Conservation (phyloP, 2,329 filamentous ascomycete species). For the Sordariomycetes sp. region DNA sequence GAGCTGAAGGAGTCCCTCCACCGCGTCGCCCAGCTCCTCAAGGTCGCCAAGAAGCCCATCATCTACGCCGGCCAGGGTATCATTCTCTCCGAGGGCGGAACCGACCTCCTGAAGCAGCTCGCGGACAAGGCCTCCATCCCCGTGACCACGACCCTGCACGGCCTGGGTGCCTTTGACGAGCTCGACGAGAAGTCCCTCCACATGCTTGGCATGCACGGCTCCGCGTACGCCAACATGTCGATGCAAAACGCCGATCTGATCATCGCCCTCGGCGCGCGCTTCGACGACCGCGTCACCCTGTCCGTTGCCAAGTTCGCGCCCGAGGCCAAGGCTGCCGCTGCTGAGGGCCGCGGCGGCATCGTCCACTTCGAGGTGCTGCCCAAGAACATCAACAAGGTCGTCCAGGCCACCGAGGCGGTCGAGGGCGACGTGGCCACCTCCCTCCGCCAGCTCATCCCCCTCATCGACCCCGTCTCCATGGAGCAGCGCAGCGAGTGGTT, state of each 20-base stretch:
- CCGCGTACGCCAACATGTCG: slow-evolving; percentile 94
- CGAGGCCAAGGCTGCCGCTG: slow-evolving; percentile 72
- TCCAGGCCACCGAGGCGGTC: slow-evolving; percentile 90
- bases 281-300: slow-evolving; percentile 89
- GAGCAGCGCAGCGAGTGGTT: slow-evolving; percentile 77
- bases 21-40: slow-evolving; percentile 74
- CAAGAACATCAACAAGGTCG: slow-evolving; percentile 99
- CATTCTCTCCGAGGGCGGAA: slow-evolving; percentile 69
- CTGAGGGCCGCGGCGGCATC: slow-evolving; percentile 83
- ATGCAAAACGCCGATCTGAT: slow-evolving; percentile 97
- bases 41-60: slow-evolving; percentile 84
- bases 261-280: slow-evolving; percentile 85
- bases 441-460: slow-evolving; percentile 64
- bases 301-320: slow-evolving; percentile 83
- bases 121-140: slow-evolving; percentile 85
- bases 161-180: slow-evolving; percentile 87
- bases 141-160: slow-evolving; percentile 92
- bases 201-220: slow-evolving; percentile 98
- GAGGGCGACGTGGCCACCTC: slow-evolving; percentile 87
- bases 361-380: slow-evolving; percentile 98
- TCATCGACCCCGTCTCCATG: slow-evolving; percentile 53
- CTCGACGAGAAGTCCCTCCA: slow-evolving; percentile 88
- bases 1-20: slow-evolving; percentile 66
- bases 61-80: slow-evolving; percentile 93
- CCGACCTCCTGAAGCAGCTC: slow-evolving; percentile 73